Conservation (phyloP, 73 alveolate species). For the Loxodes magnus region DNA sequence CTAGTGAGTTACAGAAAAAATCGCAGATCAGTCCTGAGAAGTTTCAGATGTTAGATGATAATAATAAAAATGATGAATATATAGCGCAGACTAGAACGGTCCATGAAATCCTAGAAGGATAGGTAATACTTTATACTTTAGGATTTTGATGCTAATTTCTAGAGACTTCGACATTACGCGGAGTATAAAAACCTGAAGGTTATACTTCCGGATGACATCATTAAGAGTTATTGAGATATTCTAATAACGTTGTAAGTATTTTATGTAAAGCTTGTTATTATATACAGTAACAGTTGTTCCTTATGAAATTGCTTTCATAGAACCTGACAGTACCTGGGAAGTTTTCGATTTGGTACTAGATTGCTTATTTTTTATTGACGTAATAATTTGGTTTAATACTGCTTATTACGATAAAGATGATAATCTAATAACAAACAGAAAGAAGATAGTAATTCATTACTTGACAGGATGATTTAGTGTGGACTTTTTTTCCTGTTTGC, state of each 20-base stretch:
- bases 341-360: constrained; percentile 28
- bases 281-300: constrained; percentile 43
- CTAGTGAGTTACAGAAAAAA: too few relatives aligned
- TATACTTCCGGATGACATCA: constrained; percentile 43
- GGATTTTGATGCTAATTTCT: too few relatives aligned
- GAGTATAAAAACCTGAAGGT: too few relatives aligned
- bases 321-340: constrained; percentile 16
- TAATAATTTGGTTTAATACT: constrained; percentile 29
- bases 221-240: constrained; percentile 42
- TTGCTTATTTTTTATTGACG: constrained; percentile 35
- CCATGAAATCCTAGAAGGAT: too few relatives aligned
- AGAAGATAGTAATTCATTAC: constrained; percentile 30
- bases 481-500: constrained; percentile 38
- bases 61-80: too few relatives aligned
- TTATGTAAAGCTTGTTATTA: constrained; percentile 8
- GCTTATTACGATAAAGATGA: constrained; percentile 53
- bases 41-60: too few relatives aligned
- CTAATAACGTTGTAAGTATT: constrained; percentile 19
- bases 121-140: too few relatives aligned
- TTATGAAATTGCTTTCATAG: constrained; percentile 49
- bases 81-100: too few relatives aligned
- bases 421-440: constrained; percentile 32
- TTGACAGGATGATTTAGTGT: constrained; percentile 41
- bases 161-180: too few relatives aligned
- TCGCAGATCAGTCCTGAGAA: too few relatives aligned